A percentile compares a stretch with the other conserved stretches of the same genome.
These are phyloP conservation scores for Aspergillus brasiliensis DNA, from an alignment of 2,329 filamentous ascomycete species.

Conservation along the genomic window DNA sequence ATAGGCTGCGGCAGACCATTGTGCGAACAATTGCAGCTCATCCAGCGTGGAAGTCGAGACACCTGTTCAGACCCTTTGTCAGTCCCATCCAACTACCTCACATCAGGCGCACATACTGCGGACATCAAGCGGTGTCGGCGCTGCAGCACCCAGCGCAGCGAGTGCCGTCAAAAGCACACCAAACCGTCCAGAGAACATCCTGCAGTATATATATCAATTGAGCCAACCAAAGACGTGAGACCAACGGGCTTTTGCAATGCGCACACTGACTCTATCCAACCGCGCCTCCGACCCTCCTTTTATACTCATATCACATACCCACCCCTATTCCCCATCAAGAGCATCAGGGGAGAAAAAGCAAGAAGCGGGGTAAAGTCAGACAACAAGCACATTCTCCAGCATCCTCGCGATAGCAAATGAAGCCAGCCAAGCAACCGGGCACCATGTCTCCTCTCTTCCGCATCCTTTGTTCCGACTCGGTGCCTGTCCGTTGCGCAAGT, in stretches of 20 bases:
- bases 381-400: neutral
- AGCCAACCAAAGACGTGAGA: neutral
- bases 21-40: conserved; percentile 50
- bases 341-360: neutral
- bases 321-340: neutral
- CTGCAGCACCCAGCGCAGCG: conserved; percentile 10
- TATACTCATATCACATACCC: neutral
- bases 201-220: neutral
- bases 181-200: conserved; percentile 14
- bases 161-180: conserved; percentile 6
- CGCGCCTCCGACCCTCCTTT: neutral
- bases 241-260: neutral
- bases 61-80: conserved; percentile 24
- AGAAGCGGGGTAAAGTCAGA: neutral
- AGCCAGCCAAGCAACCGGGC: neutral
- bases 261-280: neutral
- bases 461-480: neutral
- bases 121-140: conserved; percentile 14
- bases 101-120: conserved; percentile 24
- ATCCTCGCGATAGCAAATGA: neutral
- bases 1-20: conserved; percentile 58
- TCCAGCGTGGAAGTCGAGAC: conserved; percentile 45
- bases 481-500: neutral
- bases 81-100: neutral
- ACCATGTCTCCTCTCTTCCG: neutral